Evolutionary conservation across 2,329 filamentous ascomycete species (phyloP).

Genomic region (Tolypocladium amazonense): DNA sequence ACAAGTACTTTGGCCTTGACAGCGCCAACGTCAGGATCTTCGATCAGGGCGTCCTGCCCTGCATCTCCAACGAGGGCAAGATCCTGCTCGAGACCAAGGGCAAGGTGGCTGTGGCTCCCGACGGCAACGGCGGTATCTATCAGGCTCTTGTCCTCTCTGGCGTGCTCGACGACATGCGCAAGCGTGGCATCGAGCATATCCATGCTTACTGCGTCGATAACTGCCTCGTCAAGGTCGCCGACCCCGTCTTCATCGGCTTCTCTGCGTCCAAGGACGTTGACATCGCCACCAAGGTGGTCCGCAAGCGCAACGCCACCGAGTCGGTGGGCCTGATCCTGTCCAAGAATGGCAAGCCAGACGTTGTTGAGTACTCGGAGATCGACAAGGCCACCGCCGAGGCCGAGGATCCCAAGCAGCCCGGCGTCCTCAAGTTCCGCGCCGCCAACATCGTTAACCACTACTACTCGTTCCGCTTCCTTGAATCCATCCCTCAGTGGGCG

Average conservation of each 20-base stretch:
- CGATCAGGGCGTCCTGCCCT: slow-evolving; percentile 92
- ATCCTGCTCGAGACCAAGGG: slow-evolving; percentile 86
- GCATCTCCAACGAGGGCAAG: slow-evolving; percentile 95
- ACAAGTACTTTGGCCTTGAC: slow-evolving; percentile 83
- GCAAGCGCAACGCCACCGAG: slow-evolving; percentile 93
- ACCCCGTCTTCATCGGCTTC: slow-evolving; percentile 93
- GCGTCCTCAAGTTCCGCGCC: slow-evolving; percentile 86
- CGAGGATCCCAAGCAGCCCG: slow-evolving; percentile 68
- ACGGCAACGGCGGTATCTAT: slow-evolving; percentile 96
- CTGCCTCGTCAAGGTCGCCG: slow-evolving; percentile 97
- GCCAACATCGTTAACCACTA: slow-evolving; percentile 99
- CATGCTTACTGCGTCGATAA: slow-evolving; percentile 99
- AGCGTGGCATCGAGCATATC: slow-evolving; percentile 85
- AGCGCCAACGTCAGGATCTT: slow-evolving; percentile 85
- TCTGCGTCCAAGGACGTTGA: slow-evolving; percentile 79
- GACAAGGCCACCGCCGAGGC: slow-evolving; percentile 81
- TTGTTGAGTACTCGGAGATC: slow-evolving; percentile 98
- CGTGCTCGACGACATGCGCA: slow-evolving; percentile 77
- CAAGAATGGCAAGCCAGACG: slow-evolving; percentile 93
- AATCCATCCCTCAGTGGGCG: slow-evolving; percentile 79
- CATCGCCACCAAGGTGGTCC: slow-evolving; percentile 98
- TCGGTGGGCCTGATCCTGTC: slow-evolving; percentile 88
- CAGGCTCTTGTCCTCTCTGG: slow-evolving; percentile 73
- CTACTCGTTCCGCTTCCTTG: slow-evolving; percentile 89
- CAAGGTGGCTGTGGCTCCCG: slow-evolving; percentile 87